A percentile compares a stretch with the other conserved stretches of the same genome.
phyloP scores from a whole-genome alignment of 2,329 filamentous ascomycete species.

The Hysterium pulicare region DNA sequence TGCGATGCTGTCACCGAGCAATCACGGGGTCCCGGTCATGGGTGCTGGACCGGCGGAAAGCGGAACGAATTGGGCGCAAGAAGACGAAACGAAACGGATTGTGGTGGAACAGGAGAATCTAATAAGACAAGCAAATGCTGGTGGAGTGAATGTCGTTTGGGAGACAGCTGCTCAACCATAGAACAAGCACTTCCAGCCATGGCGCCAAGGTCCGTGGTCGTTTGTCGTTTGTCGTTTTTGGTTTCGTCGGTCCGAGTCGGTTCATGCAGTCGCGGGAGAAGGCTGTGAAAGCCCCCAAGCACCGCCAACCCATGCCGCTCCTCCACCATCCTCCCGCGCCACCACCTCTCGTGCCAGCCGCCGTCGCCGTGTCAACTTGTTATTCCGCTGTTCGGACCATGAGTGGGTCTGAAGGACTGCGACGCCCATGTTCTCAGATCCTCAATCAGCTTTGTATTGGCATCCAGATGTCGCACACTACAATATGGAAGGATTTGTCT shows the following conservation, averaged over 20 bases:
- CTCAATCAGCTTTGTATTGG: slow-evolving; percentile 30
- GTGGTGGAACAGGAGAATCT: too few relatives aligned
- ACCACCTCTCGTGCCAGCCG: neutral
- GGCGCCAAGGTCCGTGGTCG: too few relatives aligned
- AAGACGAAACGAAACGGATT: too few relatives aligned
- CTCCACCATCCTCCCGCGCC: neutral
- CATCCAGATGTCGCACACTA: slow-evolving; percentile 31
- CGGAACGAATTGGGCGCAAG: slow-evolving; percentile 6
- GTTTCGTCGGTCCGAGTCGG: neutral
- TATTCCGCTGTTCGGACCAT: neutral
- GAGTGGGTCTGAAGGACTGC: too few relatives aligned
- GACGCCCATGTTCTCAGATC: slow-evolving; percentile 34
- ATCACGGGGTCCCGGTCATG: slow-evolving; percentile 6
- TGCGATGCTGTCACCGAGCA: slow-evolving; percentile 2
- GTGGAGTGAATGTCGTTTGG: too few relatives aligned
- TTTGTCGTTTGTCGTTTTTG: too few relatives aligned
- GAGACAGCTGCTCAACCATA: neutral
- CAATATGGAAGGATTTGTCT: slow-evolving; percentile 34
- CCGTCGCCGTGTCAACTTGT: neutral
- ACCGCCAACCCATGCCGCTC: neutral
- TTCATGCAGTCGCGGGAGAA: neutral
- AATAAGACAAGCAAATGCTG: too few relatives aligned
- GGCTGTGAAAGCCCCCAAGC: neutral
- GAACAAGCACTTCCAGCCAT: too few relatives aligned
- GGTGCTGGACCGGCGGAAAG: slow-evolving; percentile 20